A percentile compares a stretch with the other conserved stretches of the same genome.
These are phyloP conservation scores for Salvia splendens DNA, from an alignment of 257 asterid species.

Conservation along the genomic window DNA sequence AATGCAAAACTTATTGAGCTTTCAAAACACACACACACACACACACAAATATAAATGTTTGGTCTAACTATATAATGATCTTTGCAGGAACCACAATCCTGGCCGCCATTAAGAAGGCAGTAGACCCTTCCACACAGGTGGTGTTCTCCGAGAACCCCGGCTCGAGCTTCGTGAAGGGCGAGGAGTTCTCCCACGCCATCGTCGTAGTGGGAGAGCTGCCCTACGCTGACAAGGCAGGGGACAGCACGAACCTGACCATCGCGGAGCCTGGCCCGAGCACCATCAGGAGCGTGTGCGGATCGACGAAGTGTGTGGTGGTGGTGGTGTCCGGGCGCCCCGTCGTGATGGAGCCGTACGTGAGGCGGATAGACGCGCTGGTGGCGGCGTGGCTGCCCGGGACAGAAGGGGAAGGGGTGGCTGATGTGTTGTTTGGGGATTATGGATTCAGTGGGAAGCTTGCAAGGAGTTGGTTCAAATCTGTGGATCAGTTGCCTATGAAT, in stretches of 20 bases:
- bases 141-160: constrained; percentile 58
- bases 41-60: too few relatives aligned
- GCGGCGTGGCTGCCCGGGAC: constrained; percentile 95
- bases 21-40: too few relatives aligned
- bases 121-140: constrained; percentile 72
- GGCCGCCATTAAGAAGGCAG: constrained; percentile 63
- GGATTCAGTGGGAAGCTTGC: constrained; percentile 86
- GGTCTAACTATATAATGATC: background rate
- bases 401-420: constrained; percentile 80
- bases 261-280: constrained; percentile 60
- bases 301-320: constrained; percentile 61
- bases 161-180: constrained; percentile 46
- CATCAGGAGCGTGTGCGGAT: constrained; percentile 58
- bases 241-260: constrained; percentile 60
- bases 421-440: constrained; percentile 62
- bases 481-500: constrained; percentile 79
- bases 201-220: constrained; percentile 80
- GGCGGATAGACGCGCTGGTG: constrained; percentile 59
- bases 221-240: constrained; percentile 68
- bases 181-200: constrained; percentile 59
- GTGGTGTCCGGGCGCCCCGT: constrained; percentile 84
- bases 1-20: too few relatives aligned
- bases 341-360: constrained; percentile 59
- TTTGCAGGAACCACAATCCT: constrained; percentile 77
- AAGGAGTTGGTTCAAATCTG: constrained; percentile 74